Base-by-base conservation (phyloP, 169 alveolate genomes). In the Sarcocystis neurona region DNA sequence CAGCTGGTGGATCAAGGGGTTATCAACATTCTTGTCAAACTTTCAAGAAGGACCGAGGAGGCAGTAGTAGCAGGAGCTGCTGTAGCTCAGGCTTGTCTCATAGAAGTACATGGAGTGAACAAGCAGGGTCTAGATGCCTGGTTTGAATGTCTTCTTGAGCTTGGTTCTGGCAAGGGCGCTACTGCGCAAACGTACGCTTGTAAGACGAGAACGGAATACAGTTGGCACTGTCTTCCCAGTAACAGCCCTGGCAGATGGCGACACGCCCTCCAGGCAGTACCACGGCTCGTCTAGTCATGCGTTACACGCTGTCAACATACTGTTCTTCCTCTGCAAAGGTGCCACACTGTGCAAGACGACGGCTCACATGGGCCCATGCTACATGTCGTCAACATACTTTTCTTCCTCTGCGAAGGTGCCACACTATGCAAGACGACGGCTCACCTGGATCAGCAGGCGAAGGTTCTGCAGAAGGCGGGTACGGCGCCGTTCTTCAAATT, bases 1-100 rank as follows among this genome's bases (percentile, higher is more conserved):
- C 43, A 72, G 58, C 82, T 72, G 56, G 82, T 56, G 5, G 82
- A 72, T 5, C 58, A 72, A 23, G 82, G 82, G 34, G 82, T 32
- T 8, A 43, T 5, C 0, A 56, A 56, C 43, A 27, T 72, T n/a
- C 37, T 72, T 48, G 41, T 72, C 56, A 72, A 72, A 56, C 82
- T 72, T 12, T 30, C 50, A 20, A 72, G 32, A 32, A 72, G 41
- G n/a, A n/a, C 82, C 3, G 82, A 72, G 23, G 60, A 72, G 18
- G 58, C 58, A n/a, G 82, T 72, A 8, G 82, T 44, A 12, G 37
- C 82, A 27, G 58, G 82, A 39, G 82, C 82, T 27, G 82, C 82
- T 3, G 34, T 72, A 5, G 82, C 82, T 32, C 82, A 41, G 82
- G 82, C 82, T 39, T 72, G 82, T 39, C 27, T 72, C 5, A 56